phyloP scores from a whole-genome alignment of 345 rosid genomes.

The Cardamine resedifolia region DNA sequence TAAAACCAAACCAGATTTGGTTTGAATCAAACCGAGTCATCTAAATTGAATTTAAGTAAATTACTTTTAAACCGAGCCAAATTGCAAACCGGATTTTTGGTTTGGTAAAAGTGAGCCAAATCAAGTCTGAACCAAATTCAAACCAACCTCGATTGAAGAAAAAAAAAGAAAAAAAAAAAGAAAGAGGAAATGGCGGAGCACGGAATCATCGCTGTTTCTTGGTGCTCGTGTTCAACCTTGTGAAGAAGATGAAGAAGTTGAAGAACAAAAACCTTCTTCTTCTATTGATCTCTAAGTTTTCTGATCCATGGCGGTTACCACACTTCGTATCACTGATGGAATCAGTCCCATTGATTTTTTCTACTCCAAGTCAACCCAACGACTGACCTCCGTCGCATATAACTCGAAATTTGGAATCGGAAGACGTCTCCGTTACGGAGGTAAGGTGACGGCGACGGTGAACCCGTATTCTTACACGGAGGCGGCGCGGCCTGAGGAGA shows the following conservation, averaged over 20 bases:
- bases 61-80: not conserved
- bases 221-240: slow-evolving; percentile 30
- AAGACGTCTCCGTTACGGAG: too few species aligned
- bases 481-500: slow-evolving; percentile 27
- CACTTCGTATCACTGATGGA: slow-evolving; percentile 28
- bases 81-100: not conserved
- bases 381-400: not conserved
- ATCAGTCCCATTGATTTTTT: slow-evolving; percentile 2
- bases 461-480: slow-evolving; percentile 30
- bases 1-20: slow-evolving; percentile 43
- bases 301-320: slow-evolving; percentile 25
- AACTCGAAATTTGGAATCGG: not conserved
- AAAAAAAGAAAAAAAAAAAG: too few species aligned
- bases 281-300: not conserved
- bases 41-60: not conserved
- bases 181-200: slow-evolving; percentile 22
- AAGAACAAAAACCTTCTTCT: not conserved
- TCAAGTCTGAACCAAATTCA: not conserved
- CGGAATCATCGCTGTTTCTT: slow-evolving; percentile 18
- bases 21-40: slow-evolving; percentile 40
- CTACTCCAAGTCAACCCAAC: not conserved
- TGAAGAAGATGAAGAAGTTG: slow-evolving; percentile 21
- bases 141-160: slow-evolving; percentile 19
- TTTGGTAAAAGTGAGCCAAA: not conserved
- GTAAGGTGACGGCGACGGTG: slow-evolving; percentile 5